Percentiles rank a stretch among this genome's conserved stretches.
These are phyloP conservation scores for Glebionis coronaria DNA, from an alignment of 129 eudicot species.

Conservation along the genomic window DNA sequence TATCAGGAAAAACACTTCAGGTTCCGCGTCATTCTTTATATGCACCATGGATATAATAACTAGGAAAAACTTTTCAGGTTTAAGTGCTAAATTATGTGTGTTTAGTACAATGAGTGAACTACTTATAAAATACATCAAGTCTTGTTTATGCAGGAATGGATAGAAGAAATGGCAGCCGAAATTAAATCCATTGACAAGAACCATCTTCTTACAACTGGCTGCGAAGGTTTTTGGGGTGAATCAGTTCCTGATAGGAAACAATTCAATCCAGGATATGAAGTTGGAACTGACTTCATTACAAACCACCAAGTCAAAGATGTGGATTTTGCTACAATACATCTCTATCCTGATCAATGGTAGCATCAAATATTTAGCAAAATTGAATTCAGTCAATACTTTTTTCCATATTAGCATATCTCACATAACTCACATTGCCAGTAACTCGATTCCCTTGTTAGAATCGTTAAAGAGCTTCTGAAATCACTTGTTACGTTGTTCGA, in stretches of 20 bases:
- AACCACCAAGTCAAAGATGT: conserved; percentile 56
- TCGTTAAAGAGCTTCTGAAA: too few species aligned
- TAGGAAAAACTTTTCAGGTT: neutral
- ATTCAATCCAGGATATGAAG: conserved; percentile 57
- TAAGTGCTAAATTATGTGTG: neutral
- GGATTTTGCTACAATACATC: conserved; percentile 64
- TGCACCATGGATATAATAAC: too few species aligned
- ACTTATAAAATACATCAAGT: neutral
- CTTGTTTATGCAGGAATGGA: conserved; percentile 42
- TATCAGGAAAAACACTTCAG: conserved; percentile 49
- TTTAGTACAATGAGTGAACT: neutral
- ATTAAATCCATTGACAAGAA: conserved; percentile 52
- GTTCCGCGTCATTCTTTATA: conserved; percentile 15
- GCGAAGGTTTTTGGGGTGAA: conserved; percentile 81
- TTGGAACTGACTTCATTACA: conserved; percentile 62
- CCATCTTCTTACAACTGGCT: conserved; percentile 52
- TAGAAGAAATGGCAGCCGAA: conserved; percentile 57
- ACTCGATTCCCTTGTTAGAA: too few species aligned
- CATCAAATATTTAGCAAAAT: too few species aligned
- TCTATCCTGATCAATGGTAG: conserved; percentile 60
- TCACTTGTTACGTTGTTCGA: too few species aligned
- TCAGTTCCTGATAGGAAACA: conserved; percentile 53
- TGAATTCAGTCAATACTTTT: too few species aligned
- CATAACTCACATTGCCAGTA: too few species aligned
- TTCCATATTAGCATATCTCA: too few species aligned